Conservation (phyloP, 208 protist species). For the Pavlovales sp. region DNA sequence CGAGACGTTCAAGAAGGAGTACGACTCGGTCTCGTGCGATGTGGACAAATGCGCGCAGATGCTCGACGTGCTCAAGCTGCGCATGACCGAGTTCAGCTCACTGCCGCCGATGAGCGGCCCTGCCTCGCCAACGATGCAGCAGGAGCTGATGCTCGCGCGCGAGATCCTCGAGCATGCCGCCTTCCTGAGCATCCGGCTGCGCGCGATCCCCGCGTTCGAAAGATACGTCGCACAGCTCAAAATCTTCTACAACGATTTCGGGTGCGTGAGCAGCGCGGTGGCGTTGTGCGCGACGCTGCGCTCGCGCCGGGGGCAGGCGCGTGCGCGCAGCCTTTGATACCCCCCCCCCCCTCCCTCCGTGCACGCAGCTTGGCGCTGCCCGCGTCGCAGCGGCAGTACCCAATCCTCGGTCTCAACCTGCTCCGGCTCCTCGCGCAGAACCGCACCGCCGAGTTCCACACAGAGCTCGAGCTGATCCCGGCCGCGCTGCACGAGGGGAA, state of each 20-base stretch:
- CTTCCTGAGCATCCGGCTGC: constrained; percentile 25
- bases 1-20: neutral
- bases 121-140: neutral
- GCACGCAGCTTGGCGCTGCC: constrained; percentile 30
- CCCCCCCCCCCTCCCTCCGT: no score
- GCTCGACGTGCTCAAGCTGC: constrained; percentile 20
- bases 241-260: constrained; percentile 47
- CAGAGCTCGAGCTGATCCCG: constrained; percentile 62
- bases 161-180: constrained; percentile 44
- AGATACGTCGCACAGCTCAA: constrained; percentile 47
- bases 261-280: no score
- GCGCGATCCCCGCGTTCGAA: constrained; percentile 48
- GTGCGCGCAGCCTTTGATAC: no score
- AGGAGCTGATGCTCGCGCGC: constrained; percentile 35
- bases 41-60: neutral
- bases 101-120: neutral
- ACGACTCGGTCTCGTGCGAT: neutral
- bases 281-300: no score
- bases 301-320: no score
- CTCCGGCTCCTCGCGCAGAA: constrained; percentile 56
- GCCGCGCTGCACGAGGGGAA: constrained; percentile 41
- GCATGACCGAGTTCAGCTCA: constrained; percentile 11
- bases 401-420: constrained; percentile 57
- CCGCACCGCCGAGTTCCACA: constrained; percentile 62
- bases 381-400: constrained; percentile 42